Base-by-base conservation (phyloP, 2,329 filamentous ascomycete genomes). In the Didymella pomorum region DNA sequence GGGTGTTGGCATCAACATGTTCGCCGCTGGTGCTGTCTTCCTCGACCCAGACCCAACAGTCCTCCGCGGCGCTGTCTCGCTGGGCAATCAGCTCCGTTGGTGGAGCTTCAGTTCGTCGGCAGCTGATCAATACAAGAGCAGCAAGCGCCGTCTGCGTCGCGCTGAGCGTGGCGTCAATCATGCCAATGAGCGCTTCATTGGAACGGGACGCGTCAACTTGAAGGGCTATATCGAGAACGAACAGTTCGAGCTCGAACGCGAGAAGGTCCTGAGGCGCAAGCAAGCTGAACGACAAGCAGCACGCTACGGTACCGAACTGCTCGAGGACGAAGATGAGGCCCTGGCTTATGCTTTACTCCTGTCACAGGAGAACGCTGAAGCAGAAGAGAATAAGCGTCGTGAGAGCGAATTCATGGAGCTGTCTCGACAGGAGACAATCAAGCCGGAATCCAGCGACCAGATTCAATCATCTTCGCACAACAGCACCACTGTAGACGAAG, bases 41-140 rank as follows among this genome's bases (percentile, higher is more conserved):
- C 83, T 99, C 1, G 95, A 99, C 68, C 91, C 94, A 0, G 92
- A 98, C 69, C 87, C 95, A 23, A 93, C 92, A 0, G 83, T 90
- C 0, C 84, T 99, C 14, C 89, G 94, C 33, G 95, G 95, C 6
- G 87, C 97, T 60, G 88, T 97, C 1, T 90, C 93, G 0, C 87
- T 97, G 49, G 95, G 95, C 11, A 91, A 90, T 0, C 90, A 94
- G 70, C 79, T 99, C 18, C 90, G 92, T 12, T 98, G 93, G 75
- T 99, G 95, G 95, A 89, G 91, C 3, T 98, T 96, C 74, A 96
- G 91, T 75, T 94, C 93, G n/a, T 84, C 85, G 23, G 84, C 84
- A 10, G 89, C 89, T 0, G 88, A 90, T 68, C 88, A 92, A 60
- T 87, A 89, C 59, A 86, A 89, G 49, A 88, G 87, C 55, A 90